These are phyloP conservation scores for Alternaria sp. DNA, from an alignment of 2,329 filamentous ascomycete species.

Conservation along the genomic window DNA sequence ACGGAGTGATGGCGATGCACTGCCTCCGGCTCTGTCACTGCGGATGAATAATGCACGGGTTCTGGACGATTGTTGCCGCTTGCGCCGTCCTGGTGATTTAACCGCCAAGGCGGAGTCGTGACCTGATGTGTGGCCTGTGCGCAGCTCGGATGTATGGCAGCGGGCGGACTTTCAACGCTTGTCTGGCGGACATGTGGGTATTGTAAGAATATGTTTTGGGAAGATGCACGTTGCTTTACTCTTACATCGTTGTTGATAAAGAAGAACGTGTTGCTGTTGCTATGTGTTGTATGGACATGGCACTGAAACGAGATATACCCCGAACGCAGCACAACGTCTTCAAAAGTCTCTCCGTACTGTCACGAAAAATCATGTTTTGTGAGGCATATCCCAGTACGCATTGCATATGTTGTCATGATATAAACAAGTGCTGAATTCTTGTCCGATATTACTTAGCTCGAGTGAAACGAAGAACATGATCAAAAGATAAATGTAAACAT, in stretches of 20 bases:
- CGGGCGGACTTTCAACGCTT: neutral
- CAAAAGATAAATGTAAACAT: neutral
- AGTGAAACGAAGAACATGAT: neutral
- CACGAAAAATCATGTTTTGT: neutral
- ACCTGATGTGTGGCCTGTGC: neutral
- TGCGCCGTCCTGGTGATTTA: neutral
- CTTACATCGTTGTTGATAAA: too few relatives aligned
- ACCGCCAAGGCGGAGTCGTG: conserved; percentile 8
- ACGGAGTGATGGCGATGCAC: neutral
- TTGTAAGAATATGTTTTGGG: neutral
- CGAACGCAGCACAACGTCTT: neutral
- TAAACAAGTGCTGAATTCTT: neutral
- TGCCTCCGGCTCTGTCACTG: neutral
- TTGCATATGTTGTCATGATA: neutral
- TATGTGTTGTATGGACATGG: neutral
- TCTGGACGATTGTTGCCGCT: neutral
- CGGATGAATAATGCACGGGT: neutral
- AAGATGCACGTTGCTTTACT: neutral
- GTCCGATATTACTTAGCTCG: neutral
- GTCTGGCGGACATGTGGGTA: neutral
- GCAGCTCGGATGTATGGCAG: neutral
- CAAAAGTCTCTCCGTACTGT: neutral
- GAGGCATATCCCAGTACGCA: neutral
- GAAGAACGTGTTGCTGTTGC: neutral
- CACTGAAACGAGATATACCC: neutral